A percentile compares a stretch with the other conserved stretches of the same genome.
Conservation (phyloP, 495 filamentous ascomycete genomes). For the Pyrenula aspistea region DNA sequence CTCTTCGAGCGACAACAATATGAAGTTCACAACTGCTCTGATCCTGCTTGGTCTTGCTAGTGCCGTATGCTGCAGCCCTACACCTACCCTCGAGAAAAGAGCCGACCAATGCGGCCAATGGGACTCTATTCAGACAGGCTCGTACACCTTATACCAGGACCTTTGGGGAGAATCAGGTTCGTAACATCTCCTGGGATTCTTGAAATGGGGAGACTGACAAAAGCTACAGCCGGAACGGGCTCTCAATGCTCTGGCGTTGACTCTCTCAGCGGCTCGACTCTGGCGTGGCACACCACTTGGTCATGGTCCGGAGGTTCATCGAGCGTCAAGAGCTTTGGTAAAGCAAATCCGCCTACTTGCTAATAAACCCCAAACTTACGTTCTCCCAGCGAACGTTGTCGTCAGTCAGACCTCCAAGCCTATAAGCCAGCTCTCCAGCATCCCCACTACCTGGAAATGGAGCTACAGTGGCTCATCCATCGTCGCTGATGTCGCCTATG, state of each 20-base stretch:
- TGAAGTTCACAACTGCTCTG: not conserved
- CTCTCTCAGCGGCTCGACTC: constrained; percentile 26
- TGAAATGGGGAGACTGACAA: not conserved
- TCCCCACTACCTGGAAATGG: constrained; percentile 42
- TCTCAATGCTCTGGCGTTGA: constrained; percentile 45
- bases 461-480: constrained; percentile 41
- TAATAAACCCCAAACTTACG: not conserved
- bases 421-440: constrained; percentile 35
- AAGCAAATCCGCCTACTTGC: not conserved
- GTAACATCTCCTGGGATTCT: not conserved
- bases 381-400: constrained; percentile 30
- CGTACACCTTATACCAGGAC: constrained; percentile 43
- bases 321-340: constrained; percentile 44
- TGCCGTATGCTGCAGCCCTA: constrained; percentile 24
- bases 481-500: constrained; percentile 54
- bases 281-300: constrained; percentile 48
- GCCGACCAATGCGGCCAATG: constrained; percentile 39
- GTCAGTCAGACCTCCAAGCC: constrained; percentile 29
- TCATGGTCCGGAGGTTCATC: constrained; percentile 37
- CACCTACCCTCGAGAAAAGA: constrained; percentile 25
- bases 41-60: constrained; percentile 12
- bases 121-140: constrained; percentile 26
- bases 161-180: constrained; percentile 30
- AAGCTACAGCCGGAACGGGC: constrained; percentile 25
- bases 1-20: not conserved